A percentile compares a stretch with the other conserved stretches of the same genome.
phyloP scores from a whole-genome alignment of 2,329 filamentous ascomycete species.

The Diaporthe ampelina region DNA sequence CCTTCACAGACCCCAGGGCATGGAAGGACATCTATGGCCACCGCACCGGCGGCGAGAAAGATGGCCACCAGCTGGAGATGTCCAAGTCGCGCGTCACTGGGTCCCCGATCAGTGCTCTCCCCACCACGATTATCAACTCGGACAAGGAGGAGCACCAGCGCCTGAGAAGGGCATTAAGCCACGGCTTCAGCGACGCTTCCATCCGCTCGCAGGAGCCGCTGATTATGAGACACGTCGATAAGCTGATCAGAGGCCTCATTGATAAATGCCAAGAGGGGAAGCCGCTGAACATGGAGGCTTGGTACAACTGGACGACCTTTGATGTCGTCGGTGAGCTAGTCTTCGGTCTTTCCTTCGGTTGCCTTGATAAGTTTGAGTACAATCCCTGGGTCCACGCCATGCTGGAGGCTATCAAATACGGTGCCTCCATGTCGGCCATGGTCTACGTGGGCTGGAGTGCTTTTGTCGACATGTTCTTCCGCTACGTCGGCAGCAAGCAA shows the following conservation, averaged over 20 bases:
- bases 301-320: constrained; percentile 40
- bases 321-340: constrained; percentile 40
- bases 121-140: background rate
- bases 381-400: constrained; percentile 41
- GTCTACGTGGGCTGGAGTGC: constrained; percentile 1
- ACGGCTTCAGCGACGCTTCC: constrained; percentile 38
- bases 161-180: constrained; percentile 25
- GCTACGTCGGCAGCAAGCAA: constrained; percentile 4
- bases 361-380: constrained; percentile 37
- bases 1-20: constrained; percentile 51
- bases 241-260: constrained; percentile 25
- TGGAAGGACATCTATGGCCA: constrained; percentile 54
- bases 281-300: constrained; percentile 34
- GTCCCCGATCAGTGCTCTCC: background rate
- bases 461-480: constrained; percentile 7
- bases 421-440: constrained; percentile 1
- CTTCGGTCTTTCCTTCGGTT: constrained; percentile 40
- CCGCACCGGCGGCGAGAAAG: constrained; percentile 23
- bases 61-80: constrained; percentile 25
- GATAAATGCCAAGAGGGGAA: constrained; percentile 25
- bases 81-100: constrained; percentile 20
- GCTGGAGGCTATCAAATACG: constrained; percentile 35
- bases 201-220: constrained; percentile 39
- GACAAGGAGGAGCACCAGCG: constrained; percentile 36
- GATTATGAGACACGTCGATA: constrained; percentile 37